Percentiles rank a stretch among this genome's conserved stretches.
These are phyloP conservation scores for Amanita subjunquillea DNA, from an alignment of 768 basidiomycete genomes.

Conservation along the genomic window DNA sequence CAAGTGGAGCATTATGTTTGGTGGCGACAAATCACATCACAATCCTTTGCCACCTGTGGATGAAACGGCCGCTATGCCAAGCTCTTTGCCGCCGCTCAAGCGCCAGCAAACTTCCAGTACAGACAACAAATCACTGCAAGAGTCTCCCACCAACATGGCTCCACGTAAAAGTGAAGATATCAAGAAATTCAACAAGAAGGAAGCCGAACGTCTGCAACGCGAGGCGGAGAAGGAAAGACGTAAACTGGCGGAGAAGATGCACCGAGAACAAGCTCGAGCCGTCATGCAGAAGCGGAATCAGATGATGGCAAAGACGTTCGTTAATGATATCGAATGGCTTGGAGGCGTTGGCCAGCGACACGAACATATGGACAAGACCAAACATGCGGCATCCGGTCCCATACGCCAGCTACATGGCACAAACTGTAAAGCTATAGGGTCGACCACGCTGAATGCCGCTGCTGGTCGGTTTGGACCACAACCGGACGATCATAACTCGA, in stretches of 20 bases:
- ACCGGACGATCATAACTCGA: slow-evolving; percentile 11
- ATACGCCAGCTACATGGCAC: slow-evolving; percentile 48
- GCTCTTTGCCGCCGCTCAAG: slow-evolving; percentile 59
- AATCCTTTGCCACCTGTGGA: slow-evolving; percentile 60
- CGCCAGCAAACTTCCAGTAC: slow-evolving; percentile 72
- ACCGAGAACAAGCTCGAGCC: slow-evolving; percentile 82
- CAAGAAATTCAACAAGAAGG: slow-evolving; percentile 71
- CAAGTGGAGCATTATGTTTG: slow-evolving; percentile 70
- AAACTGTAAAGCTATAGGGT: slow-evolving; percentile 24
- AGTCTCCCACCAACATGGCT: slow-evolving; percentile 34
- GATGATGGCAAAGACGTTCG: slow-evolving; percentile 49
- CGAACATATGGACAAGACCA: slow-evolving; percentile 37
- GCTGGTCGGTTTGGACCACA: slow-evolving; percentile 42
- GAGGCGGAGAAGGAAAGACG: slow-evolving; percentile 84
- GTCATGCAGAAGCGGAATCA: slow-evolving; percentile 87
- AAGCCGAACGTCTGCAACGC: slow-evolving; percentile 63
- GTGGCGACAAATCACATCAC: slow-evolving; percentile 59
- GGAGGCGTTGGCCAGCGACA: slow-evolving; percentile 35
- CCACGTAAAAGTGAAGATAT: slow-evolving; percentile 38
- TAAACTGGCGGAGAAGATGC: slow-evolving; percentile 58
- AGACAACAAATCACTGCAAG: slow-evolving; percentile 56
- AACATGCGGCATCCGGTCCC: slow-evolving; percentile 49
- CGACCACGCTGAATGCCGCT: slow-evolving; percentile 50
- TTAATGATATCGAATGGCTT: slow-evolving; percentile 56
- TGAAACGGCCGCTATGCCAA: slow-evolving; percentile 47